Base-by-base conservation (phyloP, 257 asterid genomes). In the Primulina huaijiensis region DNA sequence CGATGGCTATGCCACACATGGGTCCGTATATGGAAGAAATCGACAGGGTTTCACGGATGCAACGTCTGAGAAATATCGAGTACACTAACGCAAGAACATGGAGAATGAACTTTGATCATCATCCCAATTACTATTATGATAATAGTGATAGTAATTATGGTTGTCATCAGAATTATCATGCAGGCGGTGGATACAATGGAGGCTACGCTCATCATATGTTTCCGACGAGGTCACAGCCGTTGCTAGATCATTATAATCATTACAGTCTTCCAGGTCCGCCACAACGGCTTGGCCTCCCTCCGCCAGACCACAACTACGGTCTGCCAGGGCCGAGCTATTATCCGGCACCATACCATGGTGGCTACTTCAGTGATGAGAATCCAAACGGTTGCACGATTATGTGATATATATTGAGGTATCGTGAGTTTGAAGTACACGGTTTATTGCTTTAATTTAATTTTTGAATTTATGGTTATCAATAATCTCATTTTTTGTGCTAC, bases 341-440 rank as follows among this genome's bases (percentile, higher is more conserved):
- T 68, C 72, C 73, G 8, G 58, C 68, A 34, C 75, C 76, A 0
- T 6, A 9, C 50, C 17, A 53, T 34, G 31, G 73, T 34, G 81
- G 81, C 34, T 55, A 27, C 57, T 79, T 71, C 58, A 69, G 76
- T 60, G 81, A 79, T 58, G 79, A 79, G 64, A 74, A 82, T 61
- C 87, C 84, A 53, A 77, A 82, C 43, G 77, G 60, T 17, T 82
- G 87, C 82, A 35, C n/a, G 31, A 71, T 72, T 58, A 74, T 77
- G 80, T 79, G 77, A 77, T 37, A 33, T 33, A 27, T 27, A 33
- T 5, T 27, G 30, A 27, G 30, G 30, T 27, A 27, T 27, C 2
- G 30, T 3, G 30, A 27, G 30, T 27, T 27, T 27, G 30, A 27
- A 27, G 3, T 2, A 27, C 30, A 27, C 30, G 30, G 30, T 3